Base-by-base conservation (phyloP, 2,329 filamentous ascomycete species). In the Penicillium sp. region DNA sequence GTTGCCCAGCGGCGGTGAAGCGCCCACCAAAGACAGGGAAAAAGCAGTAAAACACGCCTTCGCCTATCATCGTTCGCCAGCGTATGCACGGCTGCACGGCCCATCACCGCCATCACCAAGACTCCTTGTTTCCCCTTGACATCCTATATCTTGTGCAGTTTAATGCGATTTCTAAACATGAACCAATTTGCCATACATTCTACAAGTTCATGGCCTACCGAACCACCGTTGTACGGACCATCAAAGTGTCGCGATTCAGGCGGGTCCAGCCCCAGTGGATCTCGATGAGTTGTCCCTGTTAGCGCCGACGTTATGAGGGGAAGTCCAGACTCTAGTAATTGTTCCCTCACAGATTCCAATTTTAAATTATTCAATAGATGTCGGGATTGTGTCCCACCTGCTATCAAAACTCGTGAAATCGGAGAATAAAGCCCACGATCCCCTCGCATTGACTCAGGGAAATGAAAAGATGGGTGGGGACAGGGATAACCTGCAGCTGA, bases 1-100 rank as follows among this genome's bases (percentile, higher is more conserved):
- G 64, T 68, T 67, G 60, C 62, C 60, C 67, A 68, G 68, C 68
- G 68, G 68, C 65, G 68, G 67, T 68, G 63, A 65, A 59, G 59
- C 58, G 53, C 57, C 56, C 26, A 14, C 26, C 7, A 39, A 9
- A 19, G 35, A 39, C 35, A 39, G 26, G 26, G 35, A 37, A 37
- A 37, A n/a, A 5, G 26, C 16, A n/a, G 27, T 7, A 29, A 35
- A 33, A 21, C 16, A 14, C 27, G 35, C 35, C 27, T 37, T n/a
- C 53, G 53, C 58, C 59, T 58, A 63, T 63, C 58, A 53, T 27
- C 39, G 39, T 27, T 27, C 26, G 24, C 29, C 27, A 16, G 11
- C 6, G 41, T 41, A 50, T 50, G 48, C 48, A 50, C 31, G 33
- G 11, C 27, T 29, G 46, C 48, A 50, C 50, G 31, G 31, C 21